Evolutionary conservation across 2,329 filamentous ascomycete species (phyloP), one percentile per base, ranked within the genome.

Genomic region (Sphaerulina populicola): DNA sequence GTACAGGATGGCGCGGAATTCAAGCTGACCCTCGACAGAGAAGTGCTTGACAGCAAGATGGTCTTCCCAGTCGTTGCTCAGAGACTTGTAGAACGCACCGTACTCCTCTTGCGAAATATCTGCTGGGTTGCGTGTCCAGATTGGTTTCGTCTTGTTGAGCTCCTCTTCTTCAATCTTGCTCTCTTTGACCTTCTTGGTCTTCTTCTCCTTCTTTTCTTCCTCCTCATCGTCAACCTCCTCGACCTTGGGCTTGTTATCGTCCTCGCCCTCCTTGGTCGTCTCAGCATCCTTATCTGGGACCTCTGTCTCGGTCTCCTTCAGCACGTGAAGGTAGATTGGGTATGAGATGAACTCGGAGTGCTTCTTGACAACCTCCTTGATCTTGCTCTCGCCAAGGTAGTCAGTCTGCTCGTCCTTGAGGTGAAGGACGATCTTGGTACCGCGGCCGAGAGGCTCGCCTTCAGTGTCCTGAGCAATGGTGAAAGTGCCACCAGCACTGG

Each of bases 361-460:
- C 88, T 98, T 98, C 89, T 97, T 97, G 81, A 98, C 90, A 62
- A 98, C 91, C 81, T 98, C 93, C 87, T 98, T 98, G 81, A 98
- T 86, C 82, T 91, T 93, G 80, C 81, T 81, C 86, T 98, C 93
- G 76, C 97, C 94, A 64, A 97, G 80, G 83, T 95, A 98, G 74
- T 97, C 93, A 61, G 79, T 80, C 81, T 98, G 93, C 83, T 98
- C 93, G 66, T 98, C 93, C 87, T 98, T 98, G 69, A 98, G 81
- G 81, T 97, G 88, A 57, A 98, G 88, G 74, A 97, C 84, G 72
- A 98, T 94, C 83, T 94, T 90, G 73, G 89, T 94, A 72, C 93
- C 93, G 67, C 93, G 91, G 71, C 90, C 90, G 61, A 98, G 80
- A 62, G 79, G 84, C 79, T 91, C 85, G 64, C 90, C 88, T 69